A percentile compares a stretch with the other conserved stretches of the same genome.
These are phyloP conservation scores for Apiotrichum porosum DNA, from an alignment of 1,284 basidiomycete species.

Conservation along the genomic window DNA sequence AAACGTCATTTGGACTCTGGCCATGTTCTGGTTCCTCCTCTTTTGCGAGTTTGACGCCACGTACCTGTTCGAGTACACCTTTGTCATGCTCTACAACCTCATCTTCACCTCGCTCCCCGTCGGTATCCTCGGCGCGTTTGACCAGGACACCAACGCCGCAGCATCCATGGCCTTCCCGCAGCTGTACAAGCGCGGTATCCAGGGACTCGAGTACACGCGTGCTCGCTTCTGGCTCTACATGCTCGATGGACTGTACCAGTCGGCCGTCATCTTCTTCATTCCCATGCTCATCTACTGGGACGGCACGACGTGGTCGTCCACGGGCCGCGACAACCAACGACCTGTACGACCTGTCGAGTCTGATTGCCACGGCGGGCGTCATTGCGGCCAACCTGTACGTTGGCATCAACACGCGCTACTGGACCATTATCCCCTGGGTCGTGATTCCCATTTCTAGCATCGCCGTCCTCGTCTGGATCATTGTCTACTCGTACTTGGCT, in stretches of 20 bases:
- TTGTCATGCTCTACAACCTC: constrained; percentile 84
- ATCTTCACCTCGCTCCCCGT: constrained; percentile 92
- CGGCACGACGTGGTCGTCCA: constrained; percentile 61
- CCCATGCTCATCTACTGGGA: constrained; percentile 71
- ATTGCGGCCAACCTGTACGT: constrained; percentile 82
- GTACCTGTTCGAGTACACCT: constrained; percentile 93
- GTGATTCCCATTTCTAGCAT: constrained; percentile 73
- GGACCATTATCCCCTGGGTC: constrained; percentile 81
- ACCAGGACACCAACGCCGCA: constrained; percentile 89
- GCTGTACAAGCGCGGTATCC: constrained; percentile 87
- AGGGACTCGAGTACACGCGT: constrained; percentile 87
- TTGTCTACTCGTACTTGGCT: constrained; percentile 71
- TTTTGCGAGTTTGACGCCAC: constrained; percentile 85
- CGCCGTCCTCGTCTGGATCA: constrained; percentile 76
- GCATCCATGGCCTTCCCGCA: constrained; percentile 88
- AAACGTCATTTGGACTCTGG: constrained; percentile 57
- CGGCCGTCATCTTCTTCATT: constrained; percentile 82
- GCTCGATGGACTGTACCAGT: constrained; percentile 90
- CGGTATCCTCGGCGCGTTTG: constrained; percentile 85
- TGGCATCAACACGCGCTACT: constrained; percentile 81
- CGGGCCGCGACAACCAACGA: constrained; percentile 70
- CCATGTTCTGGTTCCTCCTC: constrained; percentile 90
- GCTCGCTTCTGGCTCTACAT: constrained; percentile 92
- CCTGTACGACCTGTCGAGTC: constrained; percentile 86
- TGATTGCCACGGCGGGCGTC: constrained; percentile 79